Base-by-base conservation (phyloP, 164 flowering plant species). In the Vitis cinerea region DNA sequence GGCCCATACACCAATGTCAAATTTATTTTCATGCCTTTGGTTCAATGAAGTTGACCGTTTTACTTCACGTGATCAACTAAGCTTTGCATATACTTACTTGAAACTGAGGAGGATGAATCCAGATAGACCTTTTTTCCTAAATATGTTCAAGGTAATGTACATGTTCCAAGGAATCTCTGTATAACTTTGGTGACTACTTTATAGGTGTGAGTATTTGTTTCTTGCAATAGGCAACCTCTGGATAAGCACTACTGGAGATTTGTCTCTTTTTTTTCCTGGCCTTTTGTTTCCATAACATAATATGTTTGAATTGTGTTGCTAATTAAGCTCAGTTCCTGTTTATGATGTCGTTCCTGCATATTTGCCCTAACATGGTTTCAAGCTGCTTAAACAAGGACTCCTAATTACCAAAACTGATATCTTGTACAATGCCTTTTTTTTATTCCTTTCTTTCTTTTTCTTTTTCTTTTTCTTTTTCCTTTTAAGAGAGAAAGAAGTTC, bases 11-110 rank as follows among this genome's bases (percentile, higher is more conserved):
- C 93, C 97, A 19, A 93, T 90, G 93, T 93, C 99, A 66, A 91
- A 95, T 77, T 77, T 95, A 68, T 95, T 95, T 81, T 91, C 99
- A 10, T 93, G 98, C 78, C 92, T 93, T 65, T 95, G 99, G 99
- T 95, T 95, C 80, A 95, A 93, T 61, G 97, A 95, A 82, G 97
- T 95, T 71, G 89, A 93, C 74, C 90, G 93, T 17, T 95, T 95
- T 72, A 95, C 99, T 9, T 89, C 99, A 44, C 92, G 99, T 59
- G 98, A 95, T 81, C 99, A 95, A 74, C 83, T 95, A 53, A 93
- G 98, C 78, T 95, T 95, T 80, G 99, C 91, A 44, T 93, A 91
- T 75, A 91, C 99, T 47, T 95, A 77, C 82, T 79, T 92, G 79
- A 95, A 95, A 72, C 65, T 95, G 64, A 85, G 79, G 80, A 86